phyloP scores from a whole-genome alignment of 495 filamentous ascomycete species.

The Neurospora sp. region DNA sequence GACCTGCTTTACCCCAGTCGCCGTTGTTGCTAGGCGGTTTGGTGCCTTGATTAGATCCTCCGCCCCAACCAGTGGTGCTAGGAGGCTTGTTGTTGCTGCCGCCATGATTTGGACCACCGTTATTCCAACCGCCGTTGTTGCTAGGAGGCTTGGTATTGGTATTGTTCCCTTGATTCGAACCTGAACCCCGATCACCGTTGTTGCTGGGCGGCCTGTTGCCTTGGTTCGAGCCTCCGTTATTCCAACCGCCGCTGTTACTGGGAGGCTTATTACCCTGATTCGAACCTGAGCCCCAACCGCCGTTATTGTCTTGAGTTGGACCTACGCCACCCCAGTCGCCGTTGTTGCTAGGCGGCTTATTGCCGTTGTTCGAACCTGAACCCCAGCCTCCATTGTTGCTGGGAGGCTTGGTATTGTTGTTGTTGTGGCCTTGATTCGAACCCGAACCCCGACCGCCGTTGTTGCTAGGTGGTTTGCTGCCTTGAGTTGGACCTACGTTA shows the following conservation, averaged over 20 bases:
- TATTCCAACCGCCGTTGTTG: too few species aligned
- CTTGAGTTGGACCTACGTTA: background rate
- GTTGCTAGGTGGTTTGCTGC: background rate
- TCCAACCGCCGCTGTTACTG: background rate
- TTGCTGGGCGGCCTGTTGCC: background rate
- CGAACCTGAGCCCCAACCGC: background rate
- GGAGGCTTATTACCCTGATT: background rate
- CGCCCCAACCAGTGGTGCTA: background rate
- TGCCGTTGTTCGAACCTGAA: background rate
- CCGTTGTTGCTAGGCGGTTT: background rate
- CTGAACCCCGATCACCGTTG: background rate
- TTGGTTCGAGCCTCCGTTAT: background rate
- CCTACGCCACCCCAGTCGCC: background rate
- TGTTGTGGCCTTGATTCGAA: background rate
- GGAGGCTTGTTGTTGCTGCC: background rate
- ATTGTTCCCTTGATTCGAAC: background rate
- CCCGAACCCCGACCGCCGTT: background rate
- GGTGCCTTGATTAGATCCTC: background rate
- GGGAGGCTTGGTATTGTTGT: background rate
- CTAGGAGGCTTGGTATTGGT: too few species aligned
- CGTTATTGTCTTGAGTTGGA: background rate
- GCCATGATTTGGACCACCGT: background rate
- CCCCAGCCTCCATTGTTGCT: background rate
- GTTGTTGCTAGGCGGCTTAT: background rate
- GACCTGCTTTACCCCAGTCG: background rate